These are phyloP conservation scores for Mollisia scopiformis DNA, from an alignment of 2,329 filamentous ascomycete species.

Conservation along the genomic window DNA sequence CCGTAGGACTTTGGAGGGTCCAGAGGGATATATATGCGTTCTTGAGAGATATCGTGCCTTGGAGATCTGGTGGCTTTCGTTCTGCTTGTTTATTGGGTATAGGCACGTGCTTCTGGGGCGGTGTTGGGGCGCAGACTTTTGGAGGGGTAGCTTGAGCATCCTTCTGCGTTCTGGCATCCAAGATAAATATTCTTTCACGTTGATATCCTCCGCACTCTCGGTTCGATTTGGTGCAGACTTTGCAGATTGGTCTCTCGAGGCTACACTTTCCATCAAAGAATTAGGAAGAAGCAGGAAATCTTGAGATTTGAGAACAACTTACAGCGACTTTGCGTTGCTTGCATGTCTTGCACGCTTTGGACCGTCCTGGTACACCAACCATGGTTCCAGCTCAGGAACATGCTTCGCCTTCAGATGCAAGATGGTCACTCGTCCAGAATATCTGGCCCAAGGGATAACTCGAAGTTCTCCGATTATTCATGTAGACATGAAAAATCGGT, in stretches of 20 bases:
- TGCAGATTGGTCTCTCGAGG: conserved; percentile 24
- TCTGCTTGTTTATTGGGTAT: background rate
- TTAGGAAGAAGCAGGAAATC: too few relatives aligned
- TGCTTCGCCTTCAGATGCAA: background rate
- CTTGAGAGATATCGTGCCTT: conserved; percentile 10
- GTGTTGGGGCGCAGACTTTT: background rate
- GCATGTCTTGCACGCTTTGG: conserved; percentile 26
- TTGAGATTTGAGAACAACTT: background rate
- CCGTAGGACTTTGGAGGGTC: conserved; percentile 11
- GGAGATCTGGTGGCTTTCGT: background rate
- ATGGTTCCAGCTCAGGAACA: conserved; percentile 17
- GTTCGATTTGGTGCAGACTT: conserved; percentile 22
- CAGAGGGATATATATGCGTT: conserved; percentile 14
- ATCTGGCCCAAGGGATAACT: too few relatives aligned
- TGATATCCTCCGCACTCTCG: conserved; percentile 26
- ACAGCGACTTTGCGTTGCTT: conserved; percentile 22
- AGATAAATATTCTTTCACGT: conserved; percentile 21
- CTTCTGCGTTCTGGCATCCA: conserved; percentile 17
- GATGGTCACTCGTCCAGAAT: too few relatives aligned
- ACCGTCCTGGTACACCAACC: conserved; percentile 27
- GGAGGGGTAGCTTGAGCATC: background rate
- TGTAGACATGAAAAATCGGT: too few relatives aligned
- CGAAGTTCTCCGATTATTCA: too few relatives aligned
- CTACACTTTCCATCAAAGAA: too few relatives aligned
- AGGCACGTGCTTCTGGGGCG: background rate